phyloP scores from a whole-genome alignment of 2,329 filamentous ascomycete species.

The Pochonia chlamydosporia region DNA sequence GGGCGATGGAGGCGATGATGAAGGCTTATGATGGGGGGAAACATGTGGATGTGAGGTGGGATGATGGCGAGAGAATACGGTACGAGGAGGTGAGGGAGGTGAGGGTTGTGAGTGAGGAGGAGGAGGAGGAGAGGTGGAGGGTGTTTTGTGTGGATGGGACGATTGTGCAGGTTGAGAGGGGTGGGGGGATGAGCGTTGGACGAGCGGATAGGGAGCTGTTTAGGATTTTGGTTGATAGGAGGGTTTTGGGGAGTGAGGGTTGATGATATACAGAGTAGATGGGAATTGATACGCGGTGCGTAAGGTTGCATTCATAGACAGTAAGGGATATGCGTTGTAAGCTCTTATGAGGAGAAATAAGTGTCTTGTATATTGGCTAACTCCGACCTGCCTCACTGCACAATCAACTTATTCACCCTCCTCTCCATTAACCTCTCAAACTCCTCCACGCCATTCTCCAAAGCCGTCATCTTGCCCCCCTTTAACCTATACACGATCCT shows the following conservation, averaged over 20 bases:
- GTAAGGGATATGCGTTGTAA: not conserved
- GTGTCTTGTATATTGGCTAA: not conserved
- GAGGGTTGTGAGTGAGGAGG: conserved; percentile 55
- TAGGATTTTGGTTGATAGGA: conserved; percentile 36
- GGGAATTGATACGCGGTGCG: too few species aligned
- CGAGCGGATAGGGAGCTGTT: conserved; percentile 38
- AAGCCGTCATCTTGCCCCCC: conserved; percentile 46
- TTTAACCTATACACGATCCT: conserved; percentile 56
- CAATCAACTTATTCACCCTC: conserved; percentile 42
- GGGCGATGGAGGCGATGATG: conserved; percentile 73
- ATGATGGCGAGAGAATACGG: conserved; percentile 54
- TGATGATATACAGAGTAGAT: too few species aligned
- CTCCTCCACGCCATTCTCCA: conserved; percentile 56
- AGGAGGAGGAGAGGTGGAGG: conserved; percentile 70
- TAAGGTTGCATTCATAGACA: too few species aligned
- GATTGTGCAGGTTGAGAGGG: conserved; percentile 67
- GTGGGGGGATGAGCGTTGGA: conserved; percentile 64
- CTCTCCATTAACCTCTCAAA: conserved; percentile 61
- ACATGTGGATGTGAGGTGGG: conserved; percentile 47
- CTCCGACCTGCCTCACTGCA: not conserved
- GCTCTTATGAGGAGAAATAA: not conserved
- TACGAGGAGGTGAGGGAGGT: conserved; percentile 69
- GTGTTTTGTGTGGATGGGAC: conserved; percentile 89
- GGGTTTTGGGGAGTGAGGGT: conserved; percentile 15
- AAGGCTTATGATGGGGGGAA: conserved; percentile 52